Percentiles rank a stretch among this genome's conserved stretches.
Conservation (phyloP, 2,329 filamentous ascomycete species). For the Biscogniauxia marginata region DNA sequence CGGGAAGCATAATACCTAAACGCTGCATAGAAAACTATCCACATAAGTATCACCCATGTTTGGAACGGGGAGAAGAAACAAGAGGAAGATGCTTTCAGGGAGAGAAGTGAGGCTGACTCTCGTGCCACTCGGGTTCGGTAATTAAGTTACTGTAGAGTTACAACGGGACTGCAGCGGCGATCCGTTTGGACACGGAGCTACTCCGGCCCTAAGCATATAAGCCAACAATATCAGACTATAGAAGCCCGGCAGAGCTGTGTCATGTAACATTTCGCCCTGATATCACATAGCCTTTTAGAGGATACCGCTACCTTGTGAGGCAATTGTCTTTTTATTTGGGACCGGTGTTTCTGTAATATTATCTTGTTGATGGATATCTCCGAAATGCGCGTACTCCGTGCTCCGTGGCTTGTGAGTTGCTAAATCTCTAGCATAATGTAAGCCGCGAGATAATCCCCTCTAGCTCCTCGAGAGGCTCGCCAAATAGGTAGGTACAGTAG, state of each 20-base stretch:
- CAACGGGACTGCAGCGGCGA: conserved; percentile 10
- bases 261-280: conserved; percentile 13
- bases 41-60: no score
- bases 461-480: no score
- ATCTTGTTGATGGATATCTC: neutral
- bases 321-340: neutral
- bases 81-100: neutral
- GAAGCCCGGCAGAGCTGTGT: conserved; percentile 7
- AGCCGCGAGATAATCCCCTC: neutral
- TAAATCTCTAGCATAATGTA: neutral
- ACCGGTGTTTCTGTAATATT: neutral
- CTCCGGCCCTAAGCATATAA: conserved; percentile 7
- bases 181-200: conserved; percentile 12
- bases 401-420: neutral
- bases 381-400: neutral
- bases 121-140: neutral
- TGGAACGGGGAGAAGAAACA: neutral
- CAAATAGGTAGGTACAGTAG: neutral
- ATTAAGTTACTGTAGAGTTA: neutral
- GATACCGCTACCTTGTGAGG: neutral
- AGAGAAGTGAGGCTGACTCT: neutral
- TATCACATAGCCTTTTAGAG: neutral
- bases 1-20: no score
- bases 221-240: neutral
- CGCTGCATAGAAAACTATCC: no score